Conservation (phyloP, 305 asterid species). For the Solanum aculeatissimum region DNA sequence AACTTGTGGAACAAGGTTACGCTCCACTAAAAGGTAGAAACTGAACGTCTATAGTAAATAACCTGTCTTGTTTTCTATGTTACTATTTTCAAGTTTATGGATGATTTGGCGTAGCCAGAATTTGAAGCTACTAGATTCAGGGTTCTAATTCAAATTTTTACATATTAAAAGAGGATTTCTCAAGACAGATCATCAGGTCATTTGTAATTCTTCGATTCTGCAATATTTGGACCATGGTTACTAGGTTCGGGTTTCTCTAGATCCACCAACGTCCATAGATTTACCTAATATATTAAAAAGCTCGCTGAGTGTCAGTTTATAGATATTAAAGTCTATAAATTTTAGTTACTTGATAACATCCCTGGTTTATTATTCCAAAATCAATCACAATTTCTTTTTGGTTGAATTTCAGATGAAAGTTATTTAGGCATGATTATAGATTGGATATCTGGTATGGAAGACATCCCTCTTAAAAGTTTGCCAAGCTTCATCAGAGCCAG, state of each 20-base stretch:
- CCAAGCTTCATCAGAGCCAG: constrained; percentile 3
- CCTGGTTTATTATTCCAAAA: background rate
- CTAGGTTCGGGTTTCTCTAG: too few relatives aligned
- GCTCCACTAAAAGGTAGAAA: constrained; percentile 8
- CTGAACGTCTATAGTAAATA: too few relatives aligned
- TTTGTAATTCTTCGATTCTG: too few relatives aligned
- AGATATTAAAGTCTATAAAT: background rate
- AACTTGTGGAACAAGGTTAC: constrained; percentile 8
- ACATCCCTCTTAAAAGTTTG: constrained; percentile 7
- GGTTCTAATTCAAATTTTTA: too few relatives aligned
- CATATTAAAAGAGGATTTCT: too few relatives aligned
- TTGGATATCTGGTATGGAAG: constrained; percentile 21
- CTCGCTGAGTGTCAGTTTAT: background rate
- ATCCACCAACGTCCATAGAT: background rate
- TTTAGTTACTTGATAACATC: background rate
- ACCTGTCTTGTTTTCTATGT: too few relatives aligned
- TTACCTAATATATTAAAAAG: background rate
- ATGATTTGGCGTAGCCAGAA: background rate
- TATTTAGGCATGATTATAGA: constrained; percentile 10
- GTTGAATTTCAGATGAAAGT: constrained; percentile 5
- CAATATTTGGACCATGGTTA: too few relatives aligned
- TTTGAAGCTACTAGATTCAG: background rate
- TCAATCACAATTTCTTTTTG: background rate
- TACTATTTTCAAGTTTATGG: background rate
- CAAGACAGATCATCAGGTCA: too few relatives aligned